Evolutionary conservation across 1,284 basidiomycete genomes (phyloP).

Genomic region (Pseudozyma hubeiensis): DNA sequence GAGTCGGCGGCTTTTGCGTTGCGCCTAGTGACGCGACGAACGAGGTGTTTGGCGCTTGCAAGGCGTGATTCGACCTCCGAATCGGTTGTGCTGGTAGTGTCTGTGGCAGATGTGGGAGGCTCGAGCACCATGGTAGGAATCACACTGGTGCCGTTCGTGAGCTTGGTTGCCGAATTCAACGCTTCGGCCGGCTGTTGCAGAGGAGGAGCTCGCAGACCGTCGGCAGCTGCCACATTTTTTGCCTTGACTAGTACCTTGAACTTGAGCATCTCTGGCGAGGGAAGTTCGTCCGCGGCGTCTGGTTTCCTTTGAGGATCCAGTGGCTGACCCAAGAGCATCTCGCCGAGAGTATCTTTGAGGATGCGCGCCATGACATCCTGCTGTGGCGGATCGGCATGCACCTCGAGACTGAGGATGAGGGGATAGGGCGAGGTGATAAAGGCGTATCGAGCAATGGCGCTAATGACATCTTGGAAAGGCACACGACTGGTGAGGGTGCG

Average conservation of each 20-base stretch:
- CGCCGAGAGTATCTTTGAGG: constrained; percentile 82
- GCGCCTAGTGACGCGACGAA: constrained; percentile 43
- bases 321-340: constrained; percentile 72
- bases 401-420: constrained; percentile 92
- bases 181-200: constrained; percentile 1
- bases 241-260: constrained; percentile 84
- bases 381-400: constrained; percentile 85
- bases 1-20: constrained; percentile 7
- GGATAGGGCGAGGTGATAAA: constrained; percentile 94
- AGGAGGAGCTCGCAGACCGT: constrained; percentile 14
- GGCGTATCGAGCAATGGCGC: constrained; percentile 89
- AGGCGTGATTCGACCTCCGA: constrained; percentile 49
- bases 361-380: constrained; percentile 85
- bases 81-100: constrained; percentile 40
- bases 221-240: constrained; percentile 48
- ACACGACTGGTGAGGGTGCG: constrained; percentile 91
- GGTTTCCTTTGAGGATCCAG: constrained; percentile 69
- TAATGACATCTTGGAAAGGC: constrained; percentile 83
- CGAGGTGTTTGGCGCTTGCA: constrained; percentile 47
- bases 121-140: constrained; percentile 25
- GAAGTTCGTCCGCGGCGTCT: constrained; percentile 71
- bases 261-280: constrained; percentile 87
- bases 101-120: constrained; percentile 29
- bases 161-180: not conserved
- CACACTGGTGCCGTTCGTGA: constrained; percentile 8